These are phyloP conservation scores for Paraglomus brasilianum DNA, from an alignment of 192 early-diverging fungal species.

Conservation along the genomic window DNA sequence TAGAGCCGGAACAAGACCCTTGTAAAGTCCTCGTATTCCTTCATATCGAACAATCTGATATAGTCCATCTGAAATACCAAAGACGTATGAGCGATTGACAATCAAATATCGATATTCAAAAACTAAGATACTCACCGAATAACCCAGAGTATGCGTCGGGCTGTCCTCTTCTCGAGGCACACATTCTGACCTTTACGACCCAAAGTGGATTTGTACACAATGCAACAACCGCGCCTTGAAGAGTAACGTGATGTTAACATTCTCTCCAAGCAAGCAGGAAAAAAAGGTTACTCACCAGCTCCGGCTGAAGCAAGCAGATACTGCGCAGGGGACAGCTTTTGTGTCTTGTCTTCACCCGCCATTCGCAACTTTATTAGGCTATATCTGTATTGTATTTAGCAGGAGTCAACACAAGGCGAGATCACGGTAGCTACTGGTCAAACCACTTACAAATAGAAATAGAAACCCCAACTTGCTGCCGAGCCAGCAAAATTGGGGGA, in stretches of 20 bases:
- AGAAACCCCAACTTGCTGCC: slow-evolving; percentile 93
- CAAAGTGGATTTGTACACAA: slow-evolving; percentile 77
- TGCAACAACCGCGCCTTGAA: slow-evolving; percentile 62
- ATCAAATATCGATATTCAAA: background rate
- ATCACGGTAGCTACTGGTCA: slow-evolving; percentile 14
- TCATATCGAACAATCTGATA: slow-evolving; percentile 59
- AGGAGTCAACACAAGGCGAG: background rate
- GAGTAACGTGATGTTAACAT: background rate
- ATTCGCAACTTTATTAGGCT: slow-evolving; percentile 64
- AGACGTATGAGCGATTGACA: background rate
- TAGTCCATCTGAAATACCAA: slow-evolving; percentile 53
- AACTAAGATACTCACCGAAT: slow-evolving; percentile 1
- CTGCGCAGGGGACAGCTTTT: slow-evolving; percentile 67
- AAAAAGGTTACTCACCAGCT: slow-evolving; percentile 51
- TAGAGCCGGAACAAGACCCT: slow-evolving; percentile 82
- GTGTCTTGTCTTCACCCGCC: slow-evolving; percentile 49
- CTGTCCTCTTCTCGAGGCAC: slow-evolving; percentile 57
- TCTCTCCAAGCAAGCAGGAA: slow-evolving; percentile 29
- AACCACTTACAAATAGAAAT: slow-evolving; percentile 86
- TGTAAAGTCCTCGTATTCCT: slow-evolving; percentile 73
- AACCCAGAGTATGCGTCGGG: slow-evolving; percentile 67
- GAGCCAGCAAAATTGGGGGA: slow-evolving; percentile 88
- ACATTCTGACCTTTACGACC: slow-evolving; percentile 86
- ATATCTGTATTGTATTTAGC: slow-evolving; percentile 42
- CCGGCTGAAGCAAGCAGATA: slow-evolving; percentile 78